Base-by-base conservation (phyloP, 2,329 filamentous ascomycete genomes). In the Tolypocladium tropicale region DNA sequence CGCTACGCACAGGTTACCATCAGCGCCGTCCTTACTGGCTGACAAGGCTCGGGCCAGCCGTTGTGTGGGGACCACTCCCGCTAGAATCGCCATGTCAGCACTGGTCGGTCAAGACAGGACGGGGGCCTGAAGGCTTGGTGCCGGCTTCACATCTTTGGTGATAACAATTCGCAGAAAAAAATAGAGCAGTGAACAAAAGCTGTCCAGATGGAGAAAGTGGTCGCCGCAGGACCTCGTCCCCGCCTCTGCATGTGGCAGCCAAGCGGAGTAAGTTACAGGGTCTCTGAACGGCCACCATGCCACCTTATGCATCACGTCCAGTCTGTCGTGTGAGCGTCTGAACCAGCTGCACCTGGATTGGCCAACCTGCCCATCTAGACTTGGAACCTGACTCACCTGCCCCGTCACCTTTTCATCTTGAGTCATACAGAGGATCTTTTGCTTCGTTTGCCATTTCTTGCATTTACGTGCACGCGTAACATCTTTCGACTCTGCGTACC, bases 1-100 rank as follows among this genome's bases (percentile, higher is more conserved):
- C 4, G 49, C 7, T 36, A n/a, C 32, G 18, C 2, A 6, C 4
- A 25, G 51, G 36, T 53, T 53, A 33, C 41, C 18, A 56, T 53
- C 36, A 49, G 39, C 37, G 37, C n/a, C 7, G 39, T 21, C 33
- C 30, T 53, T n/a, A 56, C 37, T 53, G 51, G 50, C 23, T 25
- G 37, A 12, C n/a, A 28, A n/a, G n/a, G n/a, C n/a, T n/a, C n/a
- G 46, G 18, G 37, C 14, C 33, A 11, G 25, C 36, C 7, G 30
- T 12, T 50, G 53, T 55, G 53, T n/a, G 56, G 28, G 41, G 50
- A 50, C 41, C 53, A 23, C 25, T 53, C 33, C 53, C 53, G 53
- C 49, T 52, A 16, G 14, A 33, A 33, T 25, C 52, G 43, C 25
- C 25, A 14, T 11, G 6, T 30, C 43, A 30, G 23, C 43, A 18